A percentile compares a stretch with the other conserved stretches of the same genome.
phyloP scores from a whole-genome alignment of 768 basidiomycete genomes.

The Termitomyces bulborhizus region DNA sequence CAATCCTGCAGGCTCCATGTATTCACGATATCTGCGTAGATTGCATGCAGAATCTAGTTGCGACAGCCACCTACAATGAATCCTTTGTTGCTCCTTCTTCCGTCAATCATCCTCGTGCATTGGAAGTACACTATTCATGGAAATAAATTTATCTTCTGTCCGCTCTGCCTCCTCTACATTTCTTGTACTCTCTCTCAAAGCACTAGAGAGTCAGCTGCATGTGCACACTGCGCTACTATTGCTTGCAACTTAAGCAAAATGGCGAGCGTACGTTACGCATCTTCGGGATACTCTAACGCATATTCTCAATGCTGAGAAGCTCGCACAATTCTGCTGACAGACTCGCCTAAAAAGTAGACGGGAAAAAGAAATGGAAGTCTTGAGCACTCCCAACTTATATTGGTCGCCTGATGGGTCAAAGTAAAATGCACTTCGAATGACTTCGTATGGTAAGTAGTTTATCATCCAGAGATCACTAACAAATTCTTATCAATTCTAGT shows the following conservation, averaged over 20 bases:
- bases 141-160: slow-evolving; percentile 42
- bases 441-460: not conserved
- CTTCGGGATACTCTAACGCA: slow-evolving; percentile 31
- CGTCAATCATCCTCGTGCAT: slow-evolving; percentile 25
- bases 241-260: slow-evolving; percentile 47
- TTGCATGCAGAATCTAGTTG: slow-evolving; percentile 35
- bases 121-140: slow-evolving; percentile 21
- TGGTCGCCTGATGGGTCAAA: slow-evolving; percentile 23
- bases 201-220: slow-evolving; percentile 14
- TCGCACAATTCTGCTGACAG: slow-evolving; percentile 49
- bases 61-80: slow-evolving; percentile 21
- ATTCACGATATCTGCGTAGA: slow-evolving; percentile 37
- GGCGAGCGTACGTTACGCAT: slow-evolving; percentile 24
- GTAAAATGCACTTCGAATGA: slow-evolving; percentile 41
- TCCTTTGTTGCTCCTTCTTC: slow-evolving; percentile 35
- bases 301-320: slow-evolving; percentile 36
- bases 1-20: slow-evolving; percentile 28
- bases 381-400: slow-evolving; percentile 53
- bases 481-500: not conserved
- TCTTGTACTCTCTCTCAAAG: slow-evolving; percentile 31
- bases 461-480: not conserved
- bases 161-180: slow-evolving; percentile 46
- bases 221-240: slow-evolving; percentile 27
- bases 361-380: slow-evolving; percentile 49
- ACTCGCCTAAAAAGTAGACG: slow-evolving; percentile 52